Evolutionary conservation across 2,329 filamentous ascomycete species (phyloP).

Genomic region (Cephalotrichum gorgonifer): DNA sequence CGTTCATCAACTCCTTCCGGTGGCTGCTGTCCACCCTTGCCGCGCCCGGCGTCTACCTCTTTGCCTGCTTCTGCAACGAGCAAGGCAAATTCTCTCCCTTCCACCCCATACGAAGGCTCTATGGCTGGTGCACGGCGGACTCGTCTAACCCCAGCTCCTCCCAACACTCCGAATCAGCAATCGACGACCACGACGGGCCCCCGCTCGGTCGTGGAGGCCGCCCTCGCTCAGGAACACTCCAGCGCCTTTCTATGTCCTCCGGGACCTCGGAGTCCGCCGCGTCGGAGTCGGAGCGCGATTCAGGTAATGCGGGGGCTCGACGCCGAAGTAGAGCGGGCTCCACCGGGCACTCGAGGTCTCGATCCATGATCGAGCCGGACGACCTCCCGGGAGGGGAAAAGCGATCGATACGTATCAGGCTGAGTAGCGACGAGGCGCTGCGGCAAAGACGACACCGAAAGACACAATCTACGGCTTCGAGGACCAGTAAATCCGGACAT

Average conservation of each 20-base stretch:
- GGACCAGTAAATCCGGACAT: conserved; percentile 6
- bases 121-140: conserved; percentile 32
- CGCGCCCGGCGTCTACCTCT: conserved; percentile 71
- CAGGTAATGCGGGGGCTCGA: conserved; percentile 12
- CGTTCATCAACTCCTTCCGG: conserved; percentile 64
- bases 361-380: conserved; percentile 27
- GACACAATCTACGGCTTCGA: conserved; percentile 14
- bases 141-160: conserved; percentile 29
- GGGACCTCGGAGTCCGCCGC: conserved; percentile 52
- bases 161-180: neutral
- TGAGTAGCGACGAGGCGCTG: conserved; percentile 69
- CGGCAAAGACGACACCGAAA: conserved; percentile 24
- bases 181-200: conserved; percentile 15
- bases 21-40: conserved; percentile 71
- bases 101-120: conserved; percentile 58
- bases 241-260: conserved; percentile 25
- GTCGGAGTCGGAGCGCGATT: conserved; percentile 62
- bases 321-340: conserved; percentile 15
- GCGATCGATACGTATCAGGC: conserved; percentile 82
- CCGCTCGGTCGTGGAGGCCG: conserved; percentile 12
- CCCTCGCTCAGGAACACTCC: conserved; percentile 2
- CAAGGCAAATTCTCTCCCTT: conserved; percentile 71
- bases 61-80: conserved; percentile 75
- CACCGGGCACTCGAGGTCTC: conserved; percentile 50
- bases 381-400: neutral